phyloP scores from a whole-genome alignment of 257 asterid species.

The Linderniella brevidens region DNA sequence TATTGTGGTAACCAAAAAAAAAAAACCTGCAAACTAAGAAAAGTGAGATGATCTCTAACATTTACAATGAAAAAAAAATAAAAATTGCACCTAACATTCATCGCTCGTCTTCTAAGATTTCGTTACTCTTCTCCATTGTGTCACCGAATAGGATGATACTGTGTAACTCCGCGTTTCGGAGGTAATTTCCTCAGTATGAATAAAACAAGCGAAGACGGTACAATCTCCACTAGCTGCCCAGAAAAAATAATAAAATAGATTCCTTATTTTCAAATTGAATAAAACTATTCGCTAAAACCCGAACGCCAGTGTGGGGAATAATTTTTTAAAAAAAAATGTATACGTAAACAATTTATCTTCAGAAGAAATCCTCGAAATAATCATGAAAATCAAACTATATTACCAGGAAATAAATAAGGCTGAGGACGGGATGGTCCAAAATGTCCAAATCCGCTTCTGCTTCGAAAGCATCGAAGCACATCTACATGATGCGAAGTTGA shows the following conservation, averaged over 20 bases:
- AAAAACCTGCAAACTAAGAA: too few species aligned
- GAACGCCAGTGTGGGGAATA: too few species aligned
- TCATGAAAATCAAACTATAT: not conserved
- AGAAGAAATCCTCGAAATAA: not conserved
- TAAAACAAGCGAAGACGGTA: conserved; percentile 3
- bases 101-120: too few species aligned
- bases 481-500: conserved; percentile 18
- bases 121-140: not conserved
- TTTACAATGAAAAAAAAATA: too few species aligned
- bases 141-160: conserved; percentile 5
- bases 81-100: too few species aligned
- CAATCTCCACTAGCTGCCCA: conserved; percentile 4
- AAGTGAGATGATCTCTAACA: too few species aligned
- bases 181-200: conserved; percentile 7
- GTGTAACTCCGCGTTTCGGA: conserved; percentile 3
- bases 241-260: too few species aligned
- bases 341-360: not conserved
- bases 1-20: too few species aligned
- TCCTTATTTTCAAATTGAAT: too few species aligned
- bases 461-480: conserved; percentile 81
- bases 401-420: conserved; percentile 74
- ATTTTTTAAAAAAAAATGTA: too few species aligned
- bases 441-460: conserved; percentile 83
- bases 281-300: too few species aligned
- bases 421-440: conserved; percentile 70